Percentiles rank a stretch among this genome's conserved stretches.
Conservation (phyloP, 306 rosid species). For the Lathyrus sativus region DNA sequence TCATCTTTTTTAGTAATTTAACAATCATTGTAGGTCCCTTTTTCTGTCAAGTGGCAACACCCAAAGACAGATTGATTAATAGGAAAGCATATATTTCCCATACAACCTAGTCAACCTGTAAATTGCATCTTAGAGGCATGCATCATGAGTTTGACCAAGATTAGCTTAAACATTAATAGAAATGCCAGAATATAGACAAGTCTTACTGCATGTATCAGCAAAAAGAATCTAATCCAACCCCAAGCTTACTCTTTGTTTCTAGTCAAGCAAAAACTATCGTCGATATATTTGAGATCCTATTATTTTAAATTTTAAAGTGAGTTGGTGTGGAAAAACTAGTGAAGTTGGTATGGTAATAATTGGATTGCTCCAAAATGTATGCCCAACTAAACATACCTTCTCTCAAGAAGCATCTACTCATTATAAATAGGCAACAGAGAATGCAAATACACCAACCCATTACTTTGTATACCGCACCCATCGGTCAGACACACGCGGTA, state of each 20-base stretch:
- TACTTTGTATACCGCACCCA: constrained; percentile 5
- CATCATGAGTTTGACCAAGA: constrained; percentile 14
- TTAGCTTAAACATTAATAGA: constrained; percentile 17
- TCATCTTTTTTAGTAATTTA: constrained; percentile 23
- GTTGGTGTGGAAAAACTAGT: neutral
- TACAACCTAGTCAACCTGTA: no score
- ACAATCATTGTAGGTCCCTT: neutral
- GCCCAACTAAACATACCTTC: neutral
- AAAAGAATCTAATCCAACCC: constrained; percentile 21
- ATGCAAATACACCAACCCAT: constrained; percentile 10
- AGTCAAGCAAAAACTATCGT: neutral
- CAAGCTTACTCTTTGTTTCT: neutral
- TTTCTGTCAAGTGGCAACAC: constrained; percentile 28
- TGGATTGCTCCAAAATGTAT: constrained; percentile 16
- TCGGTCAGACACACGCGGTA: neutral
- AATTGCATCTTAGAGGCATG: constrained; percentile 14
- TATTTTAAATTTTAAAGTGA: neutral
- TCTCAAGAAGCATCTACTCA: constrained; percentile 14
- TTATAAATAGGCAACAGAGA: constrained; percentile 1
- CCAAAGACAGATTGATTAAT: constrained; percentile 17
- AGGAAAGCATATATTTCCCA: constrained; percentile 24
- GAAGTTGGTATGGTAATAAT: neutral
- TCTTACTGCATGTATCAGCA: neutral
- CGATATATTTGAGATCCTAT: neutral
- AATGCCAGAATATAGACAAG: constrained; percentile 7